Percentiles rank a stretch among this genome's conserved stretches.
These are phyloP conservation scores for Medicago lupulina DNA, from an alignment of 306 rosid species.

Conservation along the genomic window DNA sequence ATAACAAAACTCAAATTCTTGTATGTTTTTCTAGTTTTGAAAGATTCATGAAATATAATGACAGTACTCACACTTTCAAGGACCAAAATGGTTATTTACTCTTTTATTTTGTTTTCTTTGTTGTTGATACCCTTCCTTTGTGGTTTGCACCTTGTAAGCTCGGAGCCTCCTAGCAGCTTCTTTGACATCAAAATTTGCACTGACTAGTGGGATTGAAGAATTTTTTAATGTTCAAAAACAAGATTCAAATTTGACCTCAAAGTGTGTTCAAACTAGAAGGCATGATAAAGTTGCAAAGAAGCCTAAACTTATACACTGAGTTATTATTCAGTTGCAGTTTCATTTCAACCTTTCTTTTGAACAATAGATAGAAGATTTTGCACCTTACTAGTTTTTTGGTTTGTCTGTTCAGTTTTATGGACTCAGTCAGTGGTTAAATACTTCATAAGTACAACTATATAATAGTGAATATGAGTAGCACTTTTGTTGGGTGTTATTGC, in stretches of 20 bases:
- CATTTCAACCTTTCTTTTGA: slow-evolving; percentile 15
- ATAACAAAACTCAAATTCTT: too few relatives aligned
- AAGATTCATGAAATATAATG: too few relatives aligned
- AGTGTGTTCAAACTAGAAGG: slow-evolving; percentile 27
- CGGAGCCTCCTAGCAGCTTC: slow-evolving; percentile 40
- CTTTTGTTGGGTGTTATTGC: background rate
- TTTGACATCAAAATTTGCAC: slow-evolving; percentile 30
- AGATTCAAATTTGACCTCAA: slow-evolving; percentile 30
- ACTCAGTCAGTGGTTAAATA: background rate
- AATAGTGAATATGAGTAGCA: background rate
- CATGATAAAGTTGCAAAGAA: slow-evolving; percentile 34
- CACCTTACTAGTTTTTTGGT: background rate
- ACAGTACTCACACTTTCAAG: too few relatives aligned
- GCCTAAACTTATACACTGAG: slow-evolving; percentile 20
- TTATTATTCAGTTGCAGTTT: background rate
- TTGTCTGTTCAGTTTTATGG: background rate
- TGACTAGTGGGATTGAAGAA: slow-evolving; percentile 32
- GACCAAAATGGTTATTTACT: too few relatives aligned
- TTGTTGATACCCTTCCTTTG: background rate
- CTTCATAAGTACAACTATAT: background rate
- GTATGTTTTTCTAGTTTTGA: too few relatives aligned
- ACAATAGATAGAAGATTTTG: background rate
- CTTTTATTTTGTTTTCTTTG: too few relatives aligned
- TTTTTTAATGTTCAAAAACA: slow-evolving; percentile 33
- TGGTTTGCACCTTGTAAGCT: slow-evolving; percentile 18